phyloP scores from a whole-genome alignment of 2,329 filamentous ascomycete genomes.

The Coleophoma eucalyptorum region DNA sequence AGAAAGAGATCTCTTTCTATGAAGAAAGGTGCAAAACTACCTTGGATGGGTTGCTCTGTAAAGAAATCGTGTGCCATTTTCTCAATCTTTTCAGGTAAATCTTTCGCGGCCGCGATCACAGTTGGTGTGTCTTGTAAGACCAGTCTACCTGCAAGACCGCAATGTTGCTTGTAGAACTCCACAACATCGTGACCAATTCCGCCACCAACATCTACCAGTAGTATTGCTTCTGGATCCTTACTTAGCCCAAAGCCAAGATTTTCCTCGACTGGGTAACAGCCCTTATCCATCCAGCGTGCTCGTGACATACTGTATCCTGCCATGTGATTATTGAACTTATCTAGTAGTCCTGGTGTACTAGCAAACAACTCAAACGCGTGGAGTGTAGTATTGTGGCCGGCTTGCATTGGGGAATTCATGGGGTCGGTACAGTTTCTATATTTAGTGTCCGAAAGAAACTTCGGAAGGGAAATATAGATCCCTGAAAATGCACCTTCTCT shows the following conservation, averaged over 20 bases:
- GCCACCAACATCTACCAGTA: constrained; percentile 6
- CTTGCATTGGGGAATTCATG: no score
- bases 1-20: neutral
- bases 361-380: no score
- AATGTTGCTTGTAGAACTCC: neutral
- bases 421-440: no score
- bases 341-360: no score
- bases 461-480: no score
- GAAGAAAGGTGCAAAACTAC: neutral
- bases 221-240: neutral
- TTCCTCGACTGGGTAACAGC: neutral
- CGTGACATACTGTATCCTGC: neutral
- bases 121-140: constrained; percentile 3
- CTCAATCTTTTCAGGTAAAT: constrained; percentile 14
- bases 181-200: constrained; percentile 2
- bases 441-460: no score
- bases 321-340: neutral
- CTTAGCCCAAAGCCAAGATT: neutral
- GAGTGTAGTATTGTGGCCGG: no score
- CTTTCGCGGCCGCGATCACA: neutral
- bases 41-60: constrained; percentile 23
- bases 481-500: no score
- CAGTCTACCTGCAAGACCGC: neutral
- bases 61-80: constrained; percentile 28
- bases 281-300: neutral